These are phyloP conservation scores for Ceratorhiza oryzae-sativae DNA, from an alignment of 1,284 basidiomycete species.

Conservation along the genomic window DNA sequence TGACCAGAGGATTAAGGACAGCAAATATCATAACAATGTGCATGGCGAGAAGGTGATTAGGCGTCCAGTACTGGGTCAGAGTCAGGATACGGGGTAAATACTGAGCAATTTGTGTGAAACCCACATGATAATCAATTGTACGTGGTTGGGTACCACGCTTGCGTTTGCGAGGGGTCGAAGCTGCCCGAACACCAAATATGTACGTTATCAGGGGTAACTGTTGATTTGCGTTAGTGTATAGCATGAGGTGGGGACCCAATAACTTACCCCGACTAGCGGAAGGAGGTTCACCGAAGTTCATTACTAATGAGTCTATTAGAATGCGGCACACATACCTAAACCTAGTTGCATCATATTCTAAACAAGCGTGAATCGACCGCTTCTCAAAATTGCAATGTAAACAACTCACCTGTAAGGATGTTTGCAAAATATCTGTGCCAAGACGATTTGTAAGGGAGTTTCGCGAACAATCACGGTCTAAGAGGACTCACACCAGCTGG, in stretches of 20 bases:
- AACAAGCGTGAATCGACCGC: not conserved
- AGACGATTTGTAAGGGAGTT: not conserved
- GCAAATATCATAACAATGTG: constrained; percentile 52
- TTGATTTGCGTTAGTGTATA: not conserved
- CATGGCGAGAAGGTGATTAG: constrained; percentile 48
- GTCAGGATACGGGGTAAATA: constrained; percentile 33
- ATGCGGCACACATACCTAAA: constrained; percentile 3
- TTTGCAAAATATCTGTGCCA: constrained; percentile 35
- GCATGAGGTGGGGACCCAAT: too few relatives aligned
- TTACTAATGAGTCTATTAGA: too few relatives aligned
- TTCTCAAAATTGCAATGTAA: not conserved
- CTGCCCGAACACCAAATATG: constrained; percentile 45
- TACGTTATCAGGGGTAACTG: constrained; percentile 39
- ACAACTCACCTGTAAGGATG: constrained; percentile 29
- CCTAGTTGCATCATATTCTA: constrained; percentile 39
- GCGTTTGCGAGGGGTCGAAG: constrained; percentile 50
- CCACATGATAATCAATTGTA: constrained; percentile 49
- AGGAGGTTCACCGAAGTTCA: not conserved
- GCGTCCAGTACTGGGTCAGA: constrained; percentile 31
- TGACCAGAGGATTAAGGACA: constrained; percentile 51
- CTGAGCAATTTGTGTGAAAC: not conserved
- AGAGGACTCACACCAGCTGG: constrained; percentile 39
- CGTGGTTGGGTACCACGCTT: constrained; percentile 50
- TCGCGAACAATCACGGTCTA: not conserved
- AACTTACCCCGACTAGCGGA: constrained; percentile 29